Conservation (phyloP, 73 alveolate species). For the Paramecium octaurelia region DNA sequence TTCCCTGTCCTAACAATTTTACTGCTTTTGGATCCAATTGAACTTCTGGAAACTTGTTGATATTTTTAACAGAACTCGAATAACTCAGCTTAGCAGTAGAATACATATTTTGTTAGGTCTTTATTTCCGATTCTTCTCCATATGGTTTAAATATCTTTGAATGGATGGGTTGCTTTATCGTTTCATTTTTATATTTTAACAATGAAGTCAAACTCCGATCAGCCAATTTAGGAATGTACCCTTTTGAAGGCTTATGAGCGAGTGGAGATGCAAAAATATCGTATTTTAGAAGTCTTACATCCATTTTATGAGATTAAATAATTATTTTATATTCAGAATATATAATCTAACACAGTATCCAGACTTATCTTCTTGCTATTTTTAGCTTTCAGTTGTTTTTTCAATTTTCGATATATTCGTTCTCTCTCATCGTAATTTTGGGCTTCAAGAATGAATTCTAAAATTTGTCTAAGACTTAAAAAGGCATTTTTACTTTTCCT, state of each 20-base stretch:
- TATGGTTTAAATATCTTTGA: not conserved
- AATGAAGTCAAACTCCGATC: not conserved
- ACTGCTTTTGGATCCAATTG: slow-evolving; percentile 26
- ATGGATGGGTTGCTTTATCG: not conserved
- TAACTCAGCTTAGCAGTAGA: not conserved
- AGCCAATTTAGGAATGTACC: not conserved
- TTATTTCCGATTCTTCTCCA: not conserved
- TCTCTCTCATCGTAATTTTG: not conserved
- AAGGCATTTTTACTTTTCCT: not conserved
- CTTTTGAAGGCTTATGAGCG: not conserved
- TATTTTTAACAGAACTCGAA: not conserved
- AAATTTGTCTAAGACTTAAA: not conserved
- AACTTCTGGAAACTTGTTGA: not conserved
- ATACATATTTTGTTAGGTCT: not conserved
- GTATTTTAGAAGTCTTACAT: not conserved
- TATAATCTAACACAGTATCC: not conserved
- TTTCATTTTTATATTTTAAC: slow-evolving; percentile 20
- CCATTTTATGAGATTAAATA: not conserved
- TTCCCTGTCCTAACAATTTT: not conserved
- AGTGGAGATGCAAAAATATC: not conserved
- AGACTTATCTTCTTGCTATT: not conserved
- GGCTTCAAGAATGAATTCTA: not conserved
- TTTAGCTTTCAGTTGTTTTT: not conserved
- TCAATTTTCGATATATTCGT: not conserved
- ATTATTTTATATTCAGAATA: not conserved